These are phyloP conservation scores for Salvia hispanica DNA, from an alignment of 257 asterid genomes.

Conservation along the genomic window DNA sequence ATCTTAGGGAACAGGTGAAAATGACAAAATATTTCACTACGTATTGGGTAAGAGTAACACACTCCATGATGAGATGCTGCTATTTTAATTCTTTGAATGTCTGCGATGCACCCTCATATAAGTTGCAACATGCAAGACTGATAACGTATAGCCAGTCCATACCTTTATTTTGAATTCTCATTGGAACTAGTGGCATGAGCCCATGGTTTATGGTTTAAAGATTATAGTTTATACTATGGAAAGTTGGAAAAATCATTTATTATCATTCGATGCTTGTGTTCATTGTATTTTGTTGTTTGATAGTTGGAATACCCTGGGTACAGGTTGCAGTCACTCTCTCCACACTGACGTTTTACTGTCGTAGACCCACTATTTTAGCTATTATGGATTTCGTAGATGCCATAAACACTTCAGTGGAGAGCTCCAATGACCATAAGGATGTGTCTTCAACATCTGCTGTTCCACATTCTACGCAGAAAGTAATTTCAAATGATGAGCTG, in stretches of 20 bases:
- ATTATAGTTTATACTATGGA: constrained; percentile 19
- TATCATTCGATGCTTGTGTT: constrained; percentile 7
- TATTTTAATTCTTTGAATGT: neutral
- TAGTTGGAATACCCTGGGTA: constrained; percentile 10
- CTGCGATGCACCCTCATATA: constrained; percentile 10
- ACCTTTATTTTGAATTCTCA: constrained; percentile 1
- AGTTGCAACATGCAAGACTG: constrained; percentile 8
- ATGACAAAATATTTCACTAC: neutral
- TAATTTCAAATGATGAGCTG: constrained; percentile 42
- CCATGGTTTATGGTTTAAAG: neutral
- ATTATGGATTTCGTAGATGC: constrained; percentile 75
- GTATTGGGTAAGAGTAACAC: constrained; percentile 3
- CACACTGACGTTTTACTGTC: constrained; percentile 88
- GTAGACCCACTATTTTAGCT: constrained; percentile 89
- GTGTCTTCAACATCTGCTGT: constrained; percentile 50
- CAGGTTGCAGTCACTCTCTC: constrained; percentile 94
- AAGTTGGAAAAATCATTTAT: constrained; percentile 7
- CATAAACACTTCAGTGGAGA: constrained; percentile 57
- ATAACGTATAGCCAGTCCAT: neutral
- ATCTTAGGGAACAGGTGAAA: constrained; percentile 10
- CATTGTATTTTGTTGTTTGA: neutral
- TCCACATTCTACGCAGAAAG: constrained; percentile 40
- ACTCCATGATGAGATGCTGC: constrained; percentile 18
- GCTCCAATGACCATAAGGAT: constrained; percentile 53
- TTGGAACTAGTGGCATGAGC: constrained; percentile 1